phyloP scores from a whole-genome alignment of 768 basidiomycete genomes.

The Naematelia aurantialba region DNA sequence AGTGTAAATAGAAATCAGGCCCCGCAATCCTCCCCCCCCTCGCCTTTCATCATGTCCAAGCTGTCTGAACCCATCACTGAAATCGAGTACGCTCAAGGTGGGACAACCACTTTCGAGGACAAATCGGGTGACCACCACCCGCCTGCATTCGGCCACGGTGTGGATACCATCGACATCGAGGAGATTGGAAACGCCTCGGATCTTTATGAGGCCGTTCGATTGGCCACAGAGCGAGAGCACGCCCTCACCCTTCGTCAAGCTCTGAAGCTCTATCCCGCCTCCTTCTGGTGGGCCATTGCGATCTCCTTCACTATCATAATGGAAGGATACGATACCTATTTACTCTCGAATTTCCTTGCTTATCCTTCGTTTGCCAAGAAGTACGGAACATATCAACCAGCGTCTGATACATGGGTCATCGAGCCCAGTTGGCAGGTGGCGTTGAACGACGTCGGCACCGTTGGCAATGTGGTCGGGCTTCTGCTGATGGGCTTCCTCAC shows the following conservation, averaged over 20 bases:
- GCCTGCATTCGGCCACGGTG: not conserved
- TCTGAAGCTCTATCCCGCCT: not conserved
- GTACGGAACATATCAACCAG: slow-evolving; percentile 11
- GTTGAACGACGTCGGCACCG: slow-evolving; percentile 32
- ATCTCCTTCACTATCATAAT: slow-evolving; percentile 23
- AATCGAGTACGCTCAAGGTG: not conserved
- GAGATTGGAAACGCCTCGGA: not conserved
- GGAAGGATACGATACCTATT: slow-evolving; percentile 39
- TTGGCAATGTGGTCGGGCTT: slow-evolving; percentile 40
- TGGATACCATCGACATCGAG: slow-evolving; percentile 4
- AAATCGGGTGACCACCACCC: not conserved
- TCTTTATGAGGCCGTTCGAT: slow-evolving; percentile 2
- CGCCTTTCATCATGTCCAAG: not conserved
- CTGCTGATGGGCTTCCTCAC: slow-evolving; percentile 12
- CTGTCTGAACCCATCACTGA: not conserved
- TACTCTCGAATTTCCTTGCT: slow-evolving; percentile 21
- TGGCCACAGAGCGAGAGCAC: slow-evolving; percentile 9
- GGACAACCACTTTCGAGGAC: not conserved
- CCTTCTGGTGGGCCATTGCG: not conserved
- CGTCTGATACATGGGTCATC: slow-evolving; percentile 10
- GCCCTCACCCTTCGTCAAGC: slow-evolving; percentile 1
- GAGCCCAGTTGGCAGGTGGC: slow-evolving; percentile 44
- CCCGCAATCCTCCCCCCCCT: not conserved
- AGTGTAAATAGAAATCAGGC: not conserved
- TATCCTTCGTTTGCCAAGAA: slow-evolving; percentile 20